Evolutionary conservation across 2,329 filamentous ascomycete genomes (phyloP).

Genomic region (Neofusicoccum umdonicola): DNA sequence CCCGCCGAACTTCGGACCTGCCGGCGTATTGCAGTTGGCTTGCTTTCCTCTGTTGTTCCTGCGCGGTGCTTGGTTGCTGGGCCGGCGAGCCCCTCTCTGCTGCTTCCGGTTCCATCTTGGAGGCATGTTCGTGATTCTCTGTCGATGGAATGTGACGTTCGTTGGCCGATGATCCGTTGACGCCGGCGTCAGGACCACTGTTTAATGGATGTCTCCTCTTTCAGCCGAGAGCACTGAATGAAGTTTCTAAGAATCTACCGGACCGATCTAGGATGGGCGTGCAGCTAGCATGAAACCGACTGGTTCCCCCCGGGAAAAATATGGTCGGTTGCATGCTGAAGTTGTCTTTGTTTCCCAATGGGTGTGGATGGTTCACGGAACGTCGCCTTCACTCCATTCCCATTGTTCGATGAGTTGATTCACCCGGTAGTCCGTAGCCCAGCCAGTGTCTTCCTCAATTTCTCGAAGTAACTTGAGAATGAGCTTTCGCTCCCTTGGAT

Average conservation of each 20-base stretch:
- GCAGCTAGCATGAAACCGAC: background rate
- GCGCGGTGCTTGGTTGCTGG: background rate
- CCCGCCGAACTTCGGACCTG: background rate
- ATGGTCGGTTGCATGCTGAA: background rate
- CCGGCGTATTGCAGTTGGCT: background rate
- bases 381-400: slow-evolving; percentile 22
- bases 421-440: slow-evolving; percentile 62
- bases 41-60: background rate
- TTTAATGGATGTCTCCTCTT: background rate
- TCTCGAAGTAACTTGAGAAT: slow-evolving; percentile 56
- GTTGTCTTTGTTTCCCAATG: background rate
- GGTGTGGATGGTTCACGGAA: background rate
- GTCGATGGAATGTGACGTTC: background rate
- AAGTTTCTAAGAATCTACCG: background rate
- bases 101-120: background rate
- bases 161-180: background rate
- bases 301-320: background rate
- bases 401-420: slow-evolving; percentile 53
- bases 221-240: background rate
- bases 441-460: slow-evolving; percentile 63
- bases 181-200: background rate
- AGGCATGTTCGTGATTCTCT: background rate
- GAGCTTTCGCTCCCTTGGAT: slow-evolving; percentile 53
- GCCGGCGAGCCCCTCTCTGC: background rate
- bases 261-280: background rate